Base-by-base conservation (phyloP, 2,329 filamentous ascomycete genomes). In the Aureobasidium zeae region DNA sequence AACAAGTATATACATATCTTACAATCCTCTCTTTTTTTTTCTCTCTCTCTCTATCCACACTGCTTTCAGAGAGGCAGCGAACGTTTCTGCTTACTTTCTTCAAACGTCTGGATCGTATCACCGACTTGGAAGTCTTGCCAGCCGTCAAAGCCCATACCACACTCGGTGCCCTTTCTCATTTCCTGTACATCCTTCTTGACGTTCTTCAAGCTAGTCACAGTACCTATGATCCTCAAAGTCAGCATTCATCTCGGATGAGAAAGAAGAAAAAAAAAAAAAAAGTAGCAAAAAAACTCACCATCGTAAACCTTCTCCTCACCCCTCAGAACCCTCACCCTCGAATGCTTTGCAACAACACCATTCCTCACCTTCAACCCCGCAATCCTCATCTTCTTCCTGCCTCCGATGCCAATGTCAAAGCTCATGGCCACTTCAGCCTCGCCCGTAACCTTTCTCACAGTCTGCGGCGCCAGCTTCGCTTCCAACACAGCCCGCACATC, bases 131-230 rank as follows among this genome's bases (percentile, higher is more conserved):
- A 83, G 16, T 78, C 83, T 35, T 82, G 72, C 78, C 86, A 98
- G 22, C 71, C 74, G 3, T 82, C 78, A 56, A 98, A 89, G 41
- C 77, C 79, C 52, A 98, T 81, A 52, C 91, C 91, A 56, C 91
- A 98, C 64, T 98, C 91, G n/a, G 74, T 77, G 47, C 87, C 88
- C 65, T 94, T 96, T 55, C 79, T 79, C 79, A 94, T 91, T 57
- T 94, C 86, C 33, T 71, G 69, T 21, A 91, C 84, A 52, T 95
- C 86, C 61, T 93, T 93, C 72, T 96, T 95, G 61, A 83, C 78
- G 56, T 93, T 84, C 67, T 91, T 95, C 47, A 98, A 76, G 1
- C 85, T 85, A 13, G 77, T 73, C 31, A 96, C 76, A 39, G 73
- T 73, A 52, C 88, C 89, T 94, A 47, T 16, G 9, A 15, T 20